Base-by-base conservation (phyloP, 2,329 filamentous ascomycete species). In the Podosphaera fusca region DNA sequence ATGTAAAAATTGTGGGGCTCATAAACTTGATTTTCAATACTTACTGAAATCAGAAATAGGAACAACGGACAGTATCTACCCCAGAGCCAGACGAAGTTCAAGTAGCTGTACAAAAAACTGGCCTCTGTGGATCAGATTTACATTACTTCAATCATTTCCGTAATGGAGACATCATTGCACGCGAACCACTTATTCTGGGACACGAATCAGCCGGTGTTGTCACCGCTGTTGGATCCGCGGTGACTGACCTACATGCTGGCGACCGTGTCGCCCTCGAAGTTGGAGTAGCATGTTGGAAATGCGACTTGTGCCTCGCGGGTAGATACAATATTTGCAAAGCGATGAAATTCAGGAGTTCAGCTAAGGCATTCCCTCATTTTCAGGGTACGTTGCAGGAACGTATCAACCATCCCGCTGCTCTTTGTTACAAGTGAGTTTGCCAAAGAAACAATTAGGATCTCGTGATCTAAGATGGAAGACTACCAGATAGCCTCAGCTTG, bases 71-170 rank as follows among this genome's bases (percentile, higher is more conserved):
- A 7, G 61, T 69, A 4, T 45, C 45, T 10, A 54, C 56, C 14
- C 67, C 66, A 55, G 58, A 55, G 30, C 52, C 64, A 53, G 56
- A 58, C 55, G 85, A 95, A 73, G 87, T 95, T 54, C 87, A 87
- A 49, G 71, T 96, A 59, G 86, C 86, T 56, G 79, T 96, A 68
- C 86, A 90, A 71, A 90, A 85, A 71, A 96, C 90, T 2, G 92
- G 92, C 56, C 95, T 96, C 65, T 96, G 92, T 74, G 92, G 90
- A 77, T 94, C 87, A 60, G 89, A 95, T 69, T 82, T 96, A 58
- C 90, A 96, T 73, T 96, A 96, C 75, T 96, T 89, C 87, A 87
- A 92, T 68, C 84, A 85, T 57, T 90, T 90, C 64, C 85, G 85
- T 72, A 96, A 96, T 68, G 90, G 92, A 46, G 89, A 89, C 63